phyloP scores from a whole-genome alignment of 2,329 filamentous ascomycete species.

The Phialocephala sp. region DNA sequence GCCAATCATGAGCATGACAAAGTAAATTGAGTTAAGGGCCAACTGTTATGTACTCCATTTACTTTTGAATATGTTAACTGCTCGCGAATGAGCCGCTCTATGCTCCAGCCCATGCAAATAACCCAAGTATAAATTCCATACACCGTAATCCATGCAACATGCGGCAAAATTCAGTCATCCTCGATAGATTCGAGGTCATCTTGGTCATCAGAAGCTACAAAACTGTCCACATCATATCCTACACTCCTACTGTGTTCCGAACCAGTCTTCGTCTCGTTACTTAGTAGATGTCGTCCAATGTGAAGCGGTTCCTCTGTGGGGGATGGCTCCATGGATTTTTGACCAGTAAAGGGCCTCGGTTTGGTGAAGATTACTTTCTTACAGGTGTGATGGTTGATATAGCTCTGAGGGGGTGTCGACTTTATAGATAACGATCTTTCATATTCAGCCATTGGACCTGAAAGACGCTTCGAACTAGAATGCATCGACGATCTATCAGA shows the following conservation, averaged over 20 bases:
- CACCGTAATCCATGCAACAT: slow-evolving; percentile 5
- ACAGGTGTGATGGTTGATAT: neutral
- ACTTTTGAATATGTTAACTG: neutral
- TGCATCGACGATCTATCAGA: slow-evolving; percentile 1
- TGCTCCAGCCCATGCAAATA: slow-evolving; percentile 12
- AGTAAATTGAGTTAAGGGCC: neutral
- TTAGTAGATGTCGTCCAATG: slow-evolving; percentile 23
- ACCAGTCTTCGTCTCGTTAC: neutral
- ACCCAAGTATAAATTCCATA: slow-evolving; percentile 13
- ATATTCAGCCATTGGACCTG: neutral
- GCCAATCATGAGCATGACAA: slow-evolving; percentile 1
- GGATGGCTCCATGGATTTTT: slow-evolving; percentile 13
- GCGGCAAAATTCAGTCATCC: slow-evolving; percentile 30
- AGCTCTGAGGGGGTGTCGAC: neutral
- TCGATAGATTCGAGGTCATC: slow-evolving; percentile 34
- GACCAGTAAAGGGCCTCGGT: slow-evolving; percentile 25
- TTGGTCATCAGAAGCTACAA: slow-evolving; percentile 21
- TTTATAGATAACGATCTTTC: slow-evolving; percentile 6
- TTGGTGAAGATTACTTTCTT: slow-evolving; percentile 30
- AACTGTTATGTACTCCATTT: neutral
- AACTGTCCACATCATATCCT: slow-evolving; percentile 12
- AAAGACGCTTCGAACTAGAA: neutral
- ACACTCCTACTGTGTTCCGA: slow-evolving; percentile 5
- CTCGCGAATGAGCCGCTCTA: neutral
- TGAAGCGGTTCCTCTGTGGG: slow-evolving; percentile 18